Conservation (phyloP, 2,329 filamentous ascomycete genomes). For the Fusarium anthophilum region DNA sequence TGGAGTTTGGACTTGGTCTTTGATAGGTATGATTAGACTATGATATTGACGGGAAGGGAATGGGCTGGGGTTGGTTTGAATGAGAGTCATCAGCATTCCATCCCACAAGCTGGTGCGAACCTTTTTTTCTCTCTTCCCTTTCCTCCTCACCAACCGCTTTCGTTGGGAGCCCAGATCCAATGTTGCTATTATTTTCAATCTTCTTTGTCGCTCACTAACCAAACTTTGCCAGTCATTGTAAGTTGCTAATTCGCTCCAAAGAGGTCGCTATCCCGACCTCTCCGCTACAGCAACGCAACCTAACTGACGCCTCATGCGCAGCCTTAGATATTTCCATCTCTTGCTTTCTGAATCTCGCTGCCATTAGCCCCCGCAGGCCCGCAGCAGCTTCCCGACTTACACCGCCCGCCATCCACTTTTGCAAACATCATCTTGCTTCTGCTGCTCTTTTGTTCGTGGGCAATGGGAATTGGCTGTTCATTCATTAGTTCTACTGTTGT, state of each 20-base stretch:
- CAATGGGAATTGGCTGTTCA: constrained; percentile 9
- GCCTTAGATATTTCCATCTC: constrained; percentile 24
- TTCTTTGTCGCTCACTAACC: constrained; percentile 18
- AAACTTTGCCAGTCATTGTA: constrained; percentile 23
- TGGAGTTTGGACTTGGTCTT: neutral
- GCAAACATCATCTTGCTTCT: constrained; percentile 37
- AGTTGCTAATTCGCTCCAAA: neutral
- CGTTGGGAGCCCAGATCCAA: constrained; percentile 3
- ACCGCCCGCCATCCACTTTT: constrained; percentile 41
- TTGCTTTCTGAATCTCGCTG: constrained; percentile 16
- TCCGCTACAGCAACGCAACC: neutral
- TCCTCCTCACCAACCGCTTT: constrained; percentile 18
- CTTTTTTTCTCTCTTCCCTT: constrained; percentile 20
- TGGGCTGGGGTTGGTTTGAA: constrained; percentile 10
- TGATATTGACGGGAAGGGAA: constrained; percentile 22
- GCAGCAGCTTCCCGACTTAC: constrained; percentile 41
- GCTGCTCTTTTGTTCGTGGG: constrained; percentile 10
- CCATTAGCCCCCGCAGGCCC: constrained; percentile 33
- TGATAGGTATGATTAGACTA: neutral
- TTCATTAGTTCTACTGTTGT: constrained; percentile 4
- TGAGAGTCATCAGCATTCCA: constrained; percentile 32
- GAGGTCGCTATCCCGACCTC: constrained; percentile 5
- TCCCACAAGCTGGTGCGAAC: constrained; percentile 20
- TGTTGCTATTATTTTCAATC: constrained; percentile 1
- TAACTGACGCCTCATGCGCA: constrained; percentile 21